Conservation (phyloP, 2,329 filamentous ascomycete genomes). For the Cladorrhinum sp. region DNA sequence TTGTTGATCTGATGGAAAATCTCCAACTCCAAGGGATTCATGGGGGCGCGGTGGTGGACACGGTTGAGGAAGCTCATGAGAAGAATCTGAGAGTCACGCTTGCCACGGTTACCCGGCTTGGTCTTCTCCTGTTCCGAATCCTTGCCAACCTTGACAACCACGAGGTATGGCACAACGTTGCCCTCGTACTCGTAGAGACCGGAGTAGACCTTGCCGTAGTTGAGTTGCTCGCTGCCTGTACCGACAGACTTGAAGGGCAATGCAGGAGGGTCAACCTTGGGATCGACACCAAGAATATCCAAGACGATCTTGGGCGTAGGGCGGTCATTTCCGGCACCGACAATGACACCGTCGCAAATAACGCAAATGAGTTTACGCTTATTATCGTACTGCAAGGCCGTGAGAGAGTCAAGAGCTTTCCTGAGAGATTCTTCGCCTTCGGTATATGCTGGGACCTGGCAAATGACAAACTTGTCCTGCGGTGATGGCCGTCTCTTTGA, state of each 20-base stretch:
- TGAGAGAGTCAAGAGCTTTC: conserved; percentile 90
- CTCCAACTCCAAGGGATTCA: conserved; percentile 94
- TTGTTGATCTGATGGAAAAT: conserved; percentile 99
- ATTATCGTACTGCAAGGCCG: conserved; percentile 93
- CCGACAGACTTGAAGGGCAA: conserved; percentile 93
- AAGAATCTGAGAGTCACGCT: conserved; percentile 95
- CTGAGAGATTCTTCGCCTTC: conserved; percentile 94
- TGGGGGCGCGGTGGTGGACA: conserved; percentile 88
- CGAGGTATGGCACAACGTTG: conserved; percentile 94
- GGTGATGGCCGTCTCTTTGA: conserved; percentile 84
- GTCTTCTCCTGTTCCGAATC: conserved; percentile 87
- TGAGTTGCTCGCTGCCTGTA: conserved; percentile 83
- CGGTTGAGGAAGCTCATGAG: conserved; percentile 98
- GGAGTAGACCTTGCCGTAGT: conserved; percentile 98
- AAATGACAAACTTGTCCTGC: conserved; percentile 98
- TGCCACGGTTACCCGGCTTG: conserved; percentile 96
- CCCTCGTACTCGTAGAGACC: conserved; percentile 97
- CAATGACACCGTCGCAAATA: conserved; percentile 95
- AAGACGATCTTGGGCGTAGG: conserved; percentile 97
- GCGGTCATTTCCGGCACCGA: conserved; percentile 91
- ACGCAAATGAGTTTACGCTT: conserved; percentile 96
- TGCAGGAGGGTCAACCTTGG: conserved; percentile 91
- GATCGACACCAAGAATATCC: conserved; percentile 94
- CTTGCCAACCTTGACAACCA: conserved; percentile 95
- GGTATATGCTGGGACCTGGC: conserved; percentile 95